Evolutionary conservation across 139 green algal species (phyloP), one percentile per base, ranked within the genome.

Genomic region (Raphidocelis subcapitata): DNA sequence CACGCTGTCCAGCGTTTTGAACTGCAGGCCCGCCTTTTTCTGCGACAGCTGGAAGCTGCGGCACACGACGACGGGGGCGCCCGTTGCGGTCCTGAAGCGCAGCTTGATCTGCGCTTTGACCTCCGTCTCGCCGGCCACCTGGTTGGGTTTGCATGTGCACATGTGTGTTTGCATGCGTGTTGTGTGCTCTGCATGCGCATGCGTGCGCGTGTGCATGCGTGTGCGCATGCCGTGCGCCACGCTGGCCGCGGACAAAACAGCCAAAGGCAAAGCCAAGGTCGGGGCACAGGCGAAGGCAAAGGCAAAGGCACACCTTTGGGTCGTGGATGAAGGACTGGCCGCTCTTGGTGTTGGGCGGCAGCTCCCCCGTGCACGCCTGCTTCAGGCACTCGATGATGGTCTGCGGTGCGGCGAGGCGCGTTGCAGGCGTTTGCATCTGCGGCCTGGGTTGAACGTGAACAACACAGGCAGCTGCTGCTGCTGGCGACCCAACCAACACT

Each of bases 381-480:
- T 96, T 97, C 28, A 99, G 81, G 79, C 93, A 98, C 81, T 99
- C 96, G 41, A 99, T 99, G n/a, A 99, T 87, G 1, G 96, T 99
- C 94, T 98, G 89, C 72, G 82, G 0, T 67, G 44, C 14, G 28
- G 56, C 56, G 20, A 20, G 16, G 20, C 16, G 16, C 16, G 47
- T 12, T 28, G 52, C 52, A n/a, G 52, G 23, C 21, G 52, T 29
- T 28, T 23, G 15, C 21, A 18, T 12, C 1, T 12, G 23, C 8
- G 8, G 23, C 21, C 15, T 21, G 29, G 63, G 66, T 10, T 8
- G 0, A 32, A 15, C 31, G 32, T 23, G 28, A 16, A 51, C 18
- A 23, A 32, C 61, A 51, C 29, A 15, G 21, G 49, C 32, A 29
- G 15, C 18, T 23, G 18, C 15, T 61, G n/a, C 47, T 55, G 47